Conservation (phyloP, 805 yeast species). For the Ogataea wickerhamii region DNA sequence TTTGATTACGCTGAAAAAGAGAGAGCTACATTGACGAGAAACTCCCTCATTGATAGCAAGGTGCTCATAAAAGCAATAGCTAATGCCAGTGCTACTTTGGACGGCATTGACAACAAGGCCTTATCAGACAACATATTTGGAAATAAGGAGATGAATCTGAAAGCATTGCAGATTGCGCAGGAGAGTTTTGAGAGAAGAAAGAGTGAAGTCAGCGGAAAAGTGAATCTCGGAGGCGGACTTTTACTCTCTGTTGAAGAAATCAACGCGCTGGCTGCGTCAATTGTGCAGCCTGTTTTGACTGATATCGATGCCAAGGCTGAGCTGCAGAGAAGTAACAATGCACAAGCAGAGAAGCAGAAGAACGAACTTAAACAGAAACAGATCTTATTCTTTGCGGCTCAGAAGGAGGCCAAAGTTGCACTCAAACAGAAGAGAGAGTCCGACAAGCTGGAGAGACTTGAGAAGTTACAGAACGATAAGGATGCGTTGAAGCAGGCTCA, state of each 20-base stretch:
- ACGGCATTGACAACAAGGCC: constrained; percentile 25
- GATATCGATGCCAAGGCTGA: constrained; percentile 70
- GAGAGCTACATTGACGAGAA: constrained; percentile 36
- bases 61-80: constrained; percentile 50
- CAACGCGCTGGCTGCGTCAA: constrained; percentile 69
- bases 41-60: constrained; percentile 38
- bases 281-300: constrained; percentile 78
- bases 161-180: constrained; percentile 77
- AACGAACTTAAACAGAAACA: constrained; percentile 40
- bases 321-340: constrained; percentile 60
- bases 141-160: constrained; percentile 46
- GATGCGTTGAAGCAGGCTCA: constrained; percentile 45
- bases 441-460: constrained; percentile 38
- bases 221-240: constrained; percentile 87
- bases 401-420: constrained; percentile 36
- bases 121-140: constrained; percentile 24
- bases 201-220: constrained; percentile 42
- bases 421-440: constrained; percentile 32
- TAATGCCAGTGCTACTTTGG: constrained; percentile 41
- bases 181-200: constrained; percentile 57
- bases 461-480: constrained; percentile 46
- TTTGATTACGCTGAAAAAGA: constrained; percentile 43
- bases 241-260: constrained; percentile 72
- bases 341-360: constrained; percentile 37
- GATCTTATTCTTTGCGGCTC: constrained; percentile 36